A percentile compares a stretch with the other conserved stretches of the same genome.
These are phyloP conservation scores for Penicillium mononematosum DNA, from an alignment of 495 filamentous ascomycete species.

Conservation along the genomic window DNA sequence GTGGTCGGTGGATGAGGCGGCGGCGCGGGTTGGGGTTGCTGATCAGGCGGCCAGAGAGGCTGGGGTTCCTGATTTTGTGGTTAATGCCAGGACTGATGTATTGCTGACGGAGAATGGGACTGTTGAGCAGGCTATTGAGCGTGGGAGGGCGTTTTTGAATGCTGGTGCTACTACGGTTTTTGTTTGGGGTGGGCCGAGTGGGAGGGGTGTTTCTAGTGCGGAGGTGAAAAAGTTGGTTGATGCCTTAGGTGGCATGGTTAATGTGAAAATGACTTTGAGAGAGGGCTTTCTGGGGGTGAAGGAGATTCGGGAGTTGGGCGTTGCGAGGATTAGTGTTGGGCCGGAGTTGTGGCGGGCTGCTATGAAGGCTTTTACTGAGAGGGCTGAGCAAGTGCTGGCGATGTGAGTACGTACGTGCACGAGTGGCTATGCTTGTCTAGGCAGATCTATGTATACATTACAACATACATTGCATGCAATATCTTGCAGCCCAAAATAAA, in stretches of 20 bases:
- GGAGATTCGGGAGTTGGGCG: constrained; percentile 42
- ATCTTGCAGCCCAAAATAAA: not conserved
- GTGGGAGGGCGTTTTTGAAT: constrained; percentile 45
- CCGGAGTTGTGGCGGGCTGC: constrained; percentile 31
- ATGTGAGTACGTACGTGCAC: not conserved
- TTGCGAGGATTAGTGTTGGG: constrained; percentile 48
- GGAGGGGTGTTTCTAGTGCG: constrained; percentile 28
- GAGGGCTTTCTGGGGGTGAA: constrained; percentile 29
- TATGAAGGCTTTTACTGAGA: constrained; percentile 30
- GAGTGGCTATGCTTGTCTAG: not conserved
- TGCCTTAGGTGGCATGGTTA: constrained; percentile 34
- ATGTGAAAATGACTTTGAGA: constrained; percentile 38
- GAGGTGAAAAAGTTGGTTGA: constrained; percentile 40
- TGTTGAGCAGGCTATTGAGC: constrained; percentile 42
- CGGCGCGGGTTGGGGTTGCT: constrained; percentile 36
- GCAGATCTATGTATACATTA: not conserved
- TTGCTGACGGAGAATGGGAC: constrained; percentile 27
- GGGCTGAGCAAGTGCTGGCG: constrained; percentile 21
- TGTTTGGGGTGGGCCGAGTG: constrained; percentile 45
- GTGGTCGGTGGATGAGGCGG: constrained; percentile 34
- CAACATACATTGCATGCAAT: no score
- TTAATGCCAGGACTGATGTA: constrained; percentile 50
- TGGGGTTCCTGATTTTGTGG: constrained; percentile 49
- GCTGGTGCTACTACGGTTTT: constrained; percentile 48
- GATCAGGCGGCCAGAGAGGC: constrained; percentile 33